Evolutionary conservation across 1,139 yeast species (phyloP).

Genomic region (Zygosaccharomyces pseudobailii): DNA sequence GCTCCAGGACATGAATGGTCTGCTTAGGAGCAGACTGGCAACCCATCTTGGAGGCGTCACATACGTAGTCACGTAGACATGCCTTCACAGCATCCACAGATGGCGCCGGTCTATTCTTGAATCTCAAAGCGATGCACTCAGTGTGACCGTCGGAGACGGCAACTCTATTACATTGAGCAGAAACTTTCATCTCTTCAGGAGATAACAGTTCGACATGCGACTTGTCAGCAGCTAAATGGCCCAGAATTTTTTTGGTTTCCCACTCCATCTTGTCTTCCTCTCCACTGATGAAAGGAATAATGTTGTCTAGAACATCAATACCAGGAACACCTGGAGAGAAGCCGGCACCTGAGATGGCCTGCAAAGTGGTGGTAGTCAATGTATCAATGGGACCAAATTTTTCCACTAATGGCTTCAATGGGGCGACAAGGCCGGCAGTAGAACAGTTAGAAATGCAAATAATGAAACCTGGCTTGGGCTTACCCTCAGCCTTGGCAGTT

Average conservation of each 20-base stretch:
- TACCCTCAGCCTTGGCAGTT: conserved; percentile 50
- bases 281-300: conserved; percentile 91
- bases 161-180: conserved; percentile 96
- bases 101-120: conserved; percentile 79
- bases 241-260: conserved; percentile 95
- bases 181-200: conserved; percentile 71
- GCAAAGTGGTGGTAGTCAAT: conserved; percentile 86
- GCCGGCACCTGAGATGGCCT: conserved; percentile 98
- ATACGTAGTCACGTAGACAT: conserved; percentile 65
- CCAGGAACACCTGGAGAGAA: conserved; percentile 97
- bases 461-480: conserved; percentile 68
- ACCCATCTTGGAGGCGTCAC: conserved; percentile 73
- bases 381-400: conserved; percentile 84
- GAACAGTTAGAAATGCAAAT: conserved; percentile 97
- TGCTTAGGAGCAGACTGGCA: conserved; percentile 93
- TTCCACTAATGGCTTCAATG: conserved; percentile 86
- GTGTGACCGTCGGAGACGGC: conserved; percentile 98
- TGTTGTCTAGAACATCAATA: conserved; percentile 88
- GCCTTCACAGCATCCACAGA: conserved; percentile 72
- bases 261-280: conserved; percentile 98
- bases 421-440: conserved; percentile 96
- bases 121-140: conserved; percentile 84
- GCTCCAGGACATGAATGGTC: conserved; percentile 87
- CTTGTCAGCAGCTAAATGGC: conserved; percentile 50
- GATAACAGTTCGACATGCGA: conserved; percentile 56